Base-by-base conservation (phyloP, 179 eudicot genomes). In the Gypsophila paniculata region DNA sequence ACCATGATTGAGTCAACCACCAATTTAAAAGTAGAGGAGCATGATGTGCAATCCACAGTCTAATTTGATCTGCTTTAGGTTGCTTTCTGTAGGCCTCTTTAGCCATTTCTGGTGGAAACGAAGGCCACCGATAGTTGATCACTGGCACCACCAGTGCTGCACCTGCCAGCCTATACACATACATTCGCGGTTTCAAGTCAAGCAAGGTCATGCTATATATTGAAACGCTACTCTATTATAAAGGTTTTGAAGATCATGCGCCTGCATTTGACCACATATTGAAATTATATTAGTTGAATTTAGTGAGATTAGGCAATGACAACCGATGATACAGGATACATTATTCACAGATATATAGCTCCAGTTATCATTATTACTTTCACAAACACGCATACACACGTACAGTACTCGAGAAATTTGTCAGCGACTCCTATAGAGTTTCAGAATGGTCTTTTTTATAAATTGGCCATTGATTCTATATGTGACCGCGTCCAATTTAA, bases 81-180 rank as follows among this genome's bases (percentile, higher is more conserved):
- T 67, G 65, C 74, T 26, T 18, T 13, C 34, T 75, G 32, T 57
- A 75, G 0, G 59, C 75, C n/a, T 65, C 72, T n/a, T 8, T 60
- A 1, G 69, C 8, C 69, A 79, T 22, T 11, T 71, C n/a, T 5
- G 32, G 34, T 21, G 82, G 82, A 57, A 74, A 75, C 36, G 72
- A 74, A 23, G 78, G 72, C 82, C 82, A 75, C 82, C 78, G 75
- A 42, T 65, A 79, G 66, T 79, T 79, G 39, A 75, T 49, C 11
- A 79, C 82, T 15, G 82, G 82, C 4, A 70, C 82, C 52, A 79
- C 36, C 38, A 79, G 60, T 12, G 78, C 82, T 5, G 51, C 82
- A 21, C 77, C 77, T 0, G 80, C 83, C 44, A 76, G 8, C 72
- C 75, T 76, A 22, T 49, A 25, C 71, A 23, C 2, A 29, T 17